These are phyloP conservation scores for Annulohypoxylon moriforme DNA, from an alignment of 495 filamentous ascomycete genomes.

Conservation along the genomic window DNA sequence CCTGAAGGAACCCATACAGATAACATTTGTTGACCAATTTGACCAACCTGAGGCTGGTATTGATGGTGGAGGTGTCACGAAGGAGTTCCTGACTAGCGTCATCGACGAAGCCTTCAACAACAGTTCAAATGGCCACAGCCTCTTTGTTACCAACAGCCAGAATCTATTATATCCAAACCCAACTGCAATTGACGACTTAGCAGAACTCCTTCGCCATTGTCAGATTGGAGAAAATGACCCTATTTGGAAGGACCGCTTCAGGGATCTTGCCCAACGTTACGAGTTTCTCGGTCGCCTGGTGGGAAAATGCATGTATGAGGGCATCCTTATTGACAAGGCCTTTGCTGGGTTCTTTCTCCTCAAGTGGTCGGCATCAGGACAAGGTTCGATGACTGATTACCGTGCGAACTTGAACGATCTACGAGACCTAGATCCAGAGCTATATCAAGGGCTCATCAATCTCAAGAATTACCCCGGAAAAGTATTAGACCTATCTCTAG, in stretches of 20 bases:
- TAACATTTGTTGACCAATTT: slow-evolving; percentile 95
- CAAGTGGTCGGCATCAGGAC: slow-evolving; percentile 86
- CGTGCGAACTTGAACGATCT: slow-evolving; percentile 93
- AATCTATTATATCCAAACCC: slow-evolving; percentile 94
- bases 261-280: slow-evolving; percentile 76
- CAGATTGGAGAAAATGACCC: slow-evolving; percentile 60
- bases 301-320: slow-evolving; percentile 98
- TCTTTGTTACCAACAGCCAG: slow-evolving; percentile 89
- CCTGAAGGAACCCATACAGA: slow-evolving; percentile 96
- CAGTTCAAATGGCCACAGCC: slow-evolving; percentile 49
- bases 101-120: slow-evolving; percentile 85
- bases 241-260: slow-evolving; percentile 68
- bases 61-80: slow-evolving; percentile 96
- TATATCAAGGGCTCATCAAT: slow-evolving; percentile 90
- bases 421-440: slow-evolving; percentile 88
- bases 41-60: slow-evolving; percentile 90
- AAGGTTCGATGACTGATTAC: slow-evolving; percentile 72
- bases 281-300: slow-evolving; percentile 94
- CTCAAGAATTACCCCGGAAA: slow-evolving; percentile 90
- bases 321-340: slow-evolving; percentile 91
- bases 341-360: slow-evolving; percentile 97
- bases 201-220: slow-evolving; percentile 65
- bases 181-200: slow-evolving; percentile 76
- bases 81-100: slow-evolving; percentile 94
- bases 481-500: slow-evolving; percentile 81